These are phyloP conservation scores for Senna siamea DNA, from an alignment of 306 rosid genomes.

Conservation along the genomic window DNA sequence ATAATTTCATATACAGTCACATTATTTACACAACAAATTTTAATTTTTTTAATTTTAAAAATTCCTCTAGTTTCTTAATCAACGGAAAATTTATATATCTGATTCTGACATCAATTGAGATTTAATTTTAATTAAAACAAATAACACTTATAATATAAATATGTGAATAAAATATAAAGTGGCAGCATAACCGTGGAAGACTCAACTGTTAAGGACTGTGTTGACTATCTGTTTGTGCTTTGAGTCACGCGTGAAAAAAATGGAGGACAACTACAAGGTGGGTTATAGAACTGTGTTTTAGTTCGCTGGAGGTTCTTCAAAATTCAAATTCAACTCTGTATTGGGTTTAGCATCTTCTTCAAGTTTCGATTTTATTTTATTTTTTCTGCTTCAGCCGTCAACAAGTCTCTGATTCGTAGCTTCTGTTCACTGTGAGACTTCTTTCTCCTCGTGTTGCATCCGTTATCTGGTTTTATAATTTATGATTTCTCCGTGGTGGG, in stretches of 20 bases:
- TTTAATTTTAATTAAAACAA: too few relatives aligned
- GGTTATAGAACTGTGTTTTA: neutral
- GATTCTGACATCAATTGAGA: too few relatives aligned
- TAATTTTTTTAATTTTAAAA: too few relatives aligned
- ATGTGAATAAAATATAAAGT: too few relatives aligned
- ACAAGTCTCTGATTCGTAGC: neutral
- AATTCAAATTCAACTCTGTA: neutral
- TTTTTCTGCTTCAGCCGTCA: neutral
- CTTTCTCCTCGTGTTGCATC: neutral
- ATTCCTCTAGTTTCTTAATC: too few relatives aligned
- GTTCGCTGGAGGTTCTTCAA: neutral
- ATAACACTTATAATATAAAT: too few relatives aligned
- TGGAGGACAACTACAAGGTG: neutral
- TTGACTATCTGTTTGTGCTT: neutral
- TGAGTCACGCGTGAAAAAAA: neutral
- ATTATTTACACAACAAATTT: too few relatives aligned
- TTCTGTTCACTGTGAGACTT: constrained; percentile 5
- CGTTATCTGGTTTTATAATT: neutral
- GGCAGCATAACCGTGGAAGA: too few relatives aligned
- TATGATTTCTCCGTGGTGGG: neutral
- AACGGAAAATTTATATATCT: too few relatives aligned
- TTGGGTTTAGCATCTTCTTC: neutral
- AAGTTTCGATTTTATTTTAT: neutral
- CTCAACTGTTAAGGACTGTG: neutral
- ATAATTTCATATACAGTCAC: too few relatives aligned